Conservation (phyloP, 1,284 basidiomycete genomes). For the Marasmius oreades region DNA sequence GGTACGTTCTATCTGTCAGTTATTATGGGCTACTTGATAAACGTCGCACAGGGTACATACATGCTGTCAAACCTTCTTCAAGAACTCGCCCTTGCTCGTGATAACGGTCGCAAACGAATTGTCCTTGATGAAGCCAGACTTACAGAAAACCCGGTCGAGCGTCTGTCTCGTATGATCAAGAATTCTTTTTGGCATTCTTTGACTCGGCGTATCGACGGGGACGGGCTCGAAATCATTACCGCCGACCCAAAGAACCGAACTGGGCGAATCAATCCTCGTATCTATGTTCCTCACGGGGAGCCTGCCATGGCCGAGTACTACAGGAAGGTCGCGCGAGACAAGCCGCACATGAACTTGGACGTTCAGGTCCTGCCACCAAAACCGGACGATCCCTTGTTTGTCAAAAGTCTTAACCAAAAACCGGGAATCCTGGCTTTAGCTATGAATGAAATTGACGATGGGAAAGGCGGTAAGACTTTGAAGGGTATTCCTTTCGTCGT, state of each 20-base stretch:
- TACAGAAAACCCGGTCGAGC: constrained; percentile 96
- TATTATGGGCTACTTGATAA: background rate
- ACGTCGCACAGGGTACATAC: constrained; percentile 77
- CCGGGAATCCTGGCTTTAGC: constrained; percentile 94
- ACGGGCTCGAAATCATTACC: constrained; percentile 94
- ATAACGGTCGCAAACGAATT: constrained; percentile 93
- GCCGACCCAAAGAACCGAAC: constrained; percentile 96
- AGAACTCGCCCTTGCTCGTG: constrained; percentile 95
- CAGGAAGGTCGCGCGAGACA: constrained; percentile 73
- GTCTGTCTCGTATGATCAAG: constrained; percentile 96
- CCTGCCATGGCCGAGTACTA: constrained; percentile 96
- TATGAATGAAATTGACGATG: constrained; percentile 90
- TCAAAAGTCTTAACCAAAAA: constrained; percentile 90
- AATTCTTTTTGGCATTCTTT: constrained; percentile 98
- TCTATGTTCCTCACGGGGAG: constrained; percentile 93
- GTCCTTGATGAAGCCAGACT: constrained; percentile 96
- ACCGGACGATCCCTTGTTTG: constrained; percentile 85
- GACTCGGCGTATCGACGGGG: constrained; percentile 94
- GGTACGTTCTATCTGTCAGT: constrained; percentile 42
- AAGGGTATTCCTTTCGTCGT: constrained; percentile 97
- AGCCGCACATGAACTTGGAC: constrained; percentile 87
- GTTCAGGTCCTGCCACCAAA: constrained; percentile 86
- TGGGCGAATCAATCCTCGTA: constrained; percentile 81
- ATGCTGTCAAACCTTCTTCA: constrained; percentile 99
- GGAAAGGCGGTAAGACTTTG: constrained; percentile 72